Base-by-base conservation (phyloP, 108 stramenopile genomes). In the Skeletonema menzelii region DNA sequence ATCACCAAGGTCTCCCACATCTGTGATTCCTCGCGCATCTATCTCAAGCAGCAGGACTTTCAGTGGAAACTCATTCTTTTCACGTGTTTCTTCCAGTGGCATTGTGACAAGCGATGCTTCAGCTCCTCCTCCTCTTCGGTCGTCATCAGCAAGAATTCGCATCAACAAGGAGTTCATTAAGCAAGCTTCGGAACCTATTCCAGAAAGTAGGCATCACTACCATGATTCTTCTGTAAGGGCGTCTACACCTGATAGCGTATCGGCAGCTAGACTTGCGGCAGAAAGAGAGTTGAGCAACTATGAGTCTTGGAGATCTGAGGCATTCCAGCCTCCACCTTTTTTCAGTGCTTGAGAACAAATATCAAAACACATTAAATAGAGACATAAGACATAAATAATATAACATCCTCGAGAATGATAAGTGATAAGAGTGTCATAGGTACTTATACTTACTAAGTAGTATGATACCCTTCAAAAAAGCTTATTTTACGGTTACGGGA, bases 321-420 rank as follows among this genome's bases (percentile, higher is more conserved):
- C 68, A 57, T 76, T 76, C 28, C 75, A 69, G 38, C 67, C 75
- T 28, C 76, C 76, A 56, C 67, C 67, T 10, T 77, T 70, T 69
- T 77, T 77, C 58, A 77, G 76, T 37, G 76, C 76, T 65, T 77
- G 69, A 77, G 28, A 28, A 32, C 6, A 53, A 8, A 53, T 22
- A 4, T 19, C 49, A 20, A 6, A 53, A 20, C 49, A 53, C 40
- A 53, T 24, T 10, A 8, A 10, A 5, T 53, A 53, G 49, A 53
- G 49, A 10, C 49, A 53, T 53, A 53, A 53, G 8, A 4, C 5
- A 24, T 24, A 3, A 53, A 53, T 53, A 53, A 42, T 8, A 53
- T 53, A 53, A 47, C n/a, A n/a, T n/a, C 22, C 20, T n/a, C 19
- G 19, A 53, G 49, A 20, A 53, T 47, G 19, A 0, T n/a, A n/a